Evolutionary conservation across 345 rosid genomes (phyloP), one percentile per base, ranked within the genome.

Genomic region (Lumnitzera littorea): DNA sequence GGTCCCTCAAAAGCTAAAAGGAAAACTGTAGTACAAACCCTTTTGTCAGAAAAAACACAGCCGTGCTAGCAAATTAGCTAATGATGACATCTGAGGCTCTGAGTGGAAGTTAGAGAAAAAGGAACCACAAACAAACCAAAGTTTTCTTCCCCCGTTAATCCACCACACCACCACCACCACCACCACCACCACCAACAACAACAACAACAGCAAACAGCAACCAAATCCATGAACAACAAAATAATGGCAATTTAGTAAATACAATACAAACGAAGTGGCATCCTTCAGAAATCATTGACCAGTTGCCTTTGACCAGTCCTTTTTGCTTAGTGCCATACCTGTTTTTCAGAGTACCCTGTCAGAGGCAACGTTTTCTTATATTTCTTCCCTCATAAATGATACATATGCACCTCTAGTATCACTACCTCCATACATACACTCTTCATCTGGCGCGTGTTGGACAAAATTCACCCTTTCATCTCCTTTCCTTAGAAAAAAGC

Each of bases 301-400:
- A 69, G 81, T 78, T 78, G 67, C 72, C 79, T 73, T 78, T 81
- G 86, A 78, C 86, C 73, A 61, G 79, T 67, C 66, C 66, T 66
- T 62, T 61, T 61, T 61, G n/a, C 56, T 15, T 48, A 48, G 51
- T 61, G 64, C 64, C 55, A 61, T 61, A 61, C 64, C 64, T 61
- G 64, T 61, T 61, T 29, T 24, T 14, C 50, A 43, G 50, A 58
- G 62, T 58, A 47, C 43, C 63, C 20, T 29, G 43, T 48, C 64
- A 49, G 64, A 48, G 3, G 24, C 24, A 20, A 29, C 11, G 9
- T 9, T 49, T 62, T 62, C 62, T 55, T 65, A 61, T 64, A 58
- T 58, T 61, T 74, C 74, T 69, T 52, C 29, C 66, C 57, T 55
- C 69, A 53, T 57, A 67, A 63, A 77, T 73, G 74, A 70, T 70